Evolutionary conservation across 1,284 basidiomycete genomes (phyloP).

Genomic region (Boletus sp.): DNA sequence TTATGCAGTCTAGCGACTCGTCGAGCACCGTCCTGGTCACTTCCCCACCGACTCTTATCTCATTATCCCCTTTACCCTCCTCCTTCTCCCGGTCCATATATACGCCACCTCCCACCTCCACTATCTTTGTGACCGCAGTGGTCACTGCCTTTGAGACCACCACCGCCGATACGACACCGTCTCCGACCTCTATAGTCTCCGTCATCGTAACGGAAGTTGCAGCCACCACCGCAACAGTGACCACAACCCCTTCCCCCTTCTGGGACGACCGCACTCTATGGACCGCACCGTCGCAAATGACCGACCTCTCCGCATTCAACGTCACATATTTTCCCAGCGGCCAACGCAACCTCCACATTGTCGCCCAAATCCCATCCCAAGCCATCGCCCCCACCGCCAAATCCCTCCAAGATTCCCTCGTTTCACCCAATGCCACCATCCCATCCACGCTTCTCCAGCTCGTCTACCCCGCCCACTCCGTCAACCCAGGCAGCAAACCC

Average conservation of each 20-base stretch:
- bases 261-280: slow-evolving; percentile 38
- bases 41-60: not conserved
- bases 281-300: slow-evolving; percentile 50
- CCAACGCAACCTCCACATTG: slow-evolving; percentile 53
- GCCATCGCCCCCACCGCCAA: slow-evolving; percentile 28
- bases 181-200: slow-evolving; percentile 20
- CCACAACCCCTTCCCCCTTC: slow-evolving; percentile 11
- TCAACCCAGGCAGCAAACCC: slow-evolving; percentile 56
- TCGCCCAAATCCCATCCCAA: slow-evolving; percentile 43
- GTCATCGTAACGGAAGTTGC: slow-evolving; percentile 25
- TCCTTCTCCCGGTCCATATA: not conserved
- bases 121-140: slow-evolving; percentile 7
- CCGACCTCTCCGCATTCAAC: slow-evolving; percentile 58
- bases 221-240: slow-evolving; percentile 16
- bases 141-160: slow-evolving; percentile 10
- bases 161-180: not conserved
- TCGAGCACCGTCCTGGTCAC: not conserved
- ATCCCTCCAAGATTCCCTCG: slow-evolving; percentile 3
- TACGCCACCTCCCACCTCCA: not conserved
- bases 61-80: not conserved
- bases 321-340: slow-evolving; percentile 55
- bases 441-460: slow-evolving; percentile 47
- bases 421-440: slow-evolving; percentile 19
- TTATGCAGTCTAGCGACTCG: not conserved
- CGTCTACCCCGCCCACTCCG: slow-evolving; percentile 59